Base-by-base conservation (phyloP, 2,329 filamentous ascomycete genomes). In the Paramyrothecium sp. region DNA sequence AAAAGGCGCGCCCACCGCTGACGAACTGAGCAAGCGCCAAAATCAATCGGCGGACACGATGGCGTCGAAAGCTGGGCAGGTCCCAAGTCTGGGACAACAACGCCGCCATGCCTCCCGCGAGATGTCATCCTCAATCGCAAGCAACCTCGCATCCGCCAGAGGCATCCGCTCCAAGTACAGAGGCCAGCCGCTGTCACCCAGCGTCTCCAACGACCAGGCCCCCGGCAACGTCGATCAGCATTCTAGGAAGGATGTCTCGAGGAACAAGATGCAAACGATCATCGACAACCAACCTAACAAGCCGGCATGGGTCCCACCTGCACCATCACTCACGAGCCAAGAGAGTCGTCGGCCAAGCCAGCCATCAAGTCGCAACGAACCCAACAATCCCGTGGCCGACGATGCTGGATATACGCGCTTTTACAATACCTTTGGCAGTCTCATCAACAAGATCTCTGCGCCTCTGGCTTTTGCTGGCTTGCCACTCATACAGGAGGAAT, bases 391-490 rank as follows among this genome's bases (percentile, higher is more conserved):
- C n/a, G 51, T 57, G 2, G 62, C 67, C 3, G 77, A 74, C 64
- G 91, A 96, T 33, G 92, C 94, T 56, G 89, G 91, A 7, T 99
- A 97, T 69, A 86, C 91, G 7, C 86, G 88, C 55, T 99, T 98
- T 75, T 99, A 98, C 75, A 93, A 84, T 58, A 92, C 92, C 1
- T 97, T 97, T 67, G 92, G 93, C 56, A 91, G 85, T 55, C 84
- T 97, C 51, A 91, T 98, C 68, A 95, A 92, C 60, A 90, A 89
- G 65, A 85, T 98, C 13, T 96, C 94, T 0, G 92, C 93, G 0
- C 93, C 93, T 1, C 79, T 99, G 30, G 94, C 93, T 3, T 99
- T 97, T 75, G 92, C 95, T 4, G 94, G 94, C 1, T 83, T 99
- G 10, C 95, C 95, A 1, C 80, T 99, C 5, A 84, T 86, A 26